phyloP scores from a whole-genome alignment of 805 yeast species.

The Lipomyces kockii region DNA sequence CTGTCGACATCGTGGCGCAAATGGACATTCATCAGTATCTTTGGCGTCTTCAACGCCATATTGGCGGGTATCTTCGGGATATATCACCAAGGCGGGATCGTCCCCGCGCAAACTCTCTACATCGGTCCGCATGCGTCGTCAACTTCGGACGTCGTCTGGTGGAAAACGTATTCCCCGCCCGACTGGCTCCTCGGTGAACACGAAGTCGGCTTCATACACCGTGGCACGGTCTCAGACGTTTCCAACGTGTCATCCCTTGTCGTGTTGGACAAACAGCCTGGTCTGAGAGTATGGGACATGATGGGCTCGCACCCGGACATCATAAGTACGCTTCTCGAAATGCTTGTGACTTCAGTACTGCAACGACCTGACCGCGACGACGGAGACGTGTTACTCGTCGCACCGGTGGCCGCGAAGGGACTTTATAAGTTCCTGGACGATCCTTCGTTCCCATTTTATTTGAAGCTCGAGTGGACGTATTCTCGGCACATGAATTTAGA shows the following conservation, averaged over 20 bases:
- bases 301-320: conserved; percentile 52
- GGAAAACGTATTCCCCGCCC: conserved; percentile 96
- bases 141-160: conserved; percentile 63
- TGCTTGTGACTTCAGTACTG: conserved; percentile 23
- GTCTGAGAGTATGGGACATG: conserved; percentile 49
- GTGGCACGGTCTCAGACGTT: conserved; percentile 26
- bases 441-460: conserved; percentile 6
- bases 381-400: conserved; percentile 42
- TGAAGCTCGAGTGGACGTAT: conserved; percentile 25
- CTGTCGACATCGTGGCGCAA: conserved; percentile 35
- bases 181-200: conserved; percentile 68
- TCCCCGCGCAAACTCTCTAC: conserved; percentile 58
- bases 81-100: conserved; percentile 88
- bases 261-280: conserved; percentile 13
- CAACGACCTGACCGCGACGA: neutral
- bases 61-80: conserved; percentile 74
- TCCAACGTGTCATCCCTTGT: conserved; percentile 23
- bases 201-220: conserved; percentile 39
- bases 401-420: conserved; percentile 38
- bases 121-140: conserved; percentile 40
- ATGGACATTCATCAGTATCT: conserved; percentile 42
- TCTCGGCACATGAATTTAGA: conserved; percentile 34
- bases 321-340: conserved; percentile 41
- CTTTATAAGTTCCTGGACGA: conserved; percentile 19
- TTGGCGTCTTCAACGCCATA: conserved; percentile 68